A percentile compares a stretch with the other conserved stretches of the same genome.
Evolutionary conservation across 2,329 filamentous ascomycete genomes (phyloP).

Genomic region (Colletotrichum higginsianum): DNA sequence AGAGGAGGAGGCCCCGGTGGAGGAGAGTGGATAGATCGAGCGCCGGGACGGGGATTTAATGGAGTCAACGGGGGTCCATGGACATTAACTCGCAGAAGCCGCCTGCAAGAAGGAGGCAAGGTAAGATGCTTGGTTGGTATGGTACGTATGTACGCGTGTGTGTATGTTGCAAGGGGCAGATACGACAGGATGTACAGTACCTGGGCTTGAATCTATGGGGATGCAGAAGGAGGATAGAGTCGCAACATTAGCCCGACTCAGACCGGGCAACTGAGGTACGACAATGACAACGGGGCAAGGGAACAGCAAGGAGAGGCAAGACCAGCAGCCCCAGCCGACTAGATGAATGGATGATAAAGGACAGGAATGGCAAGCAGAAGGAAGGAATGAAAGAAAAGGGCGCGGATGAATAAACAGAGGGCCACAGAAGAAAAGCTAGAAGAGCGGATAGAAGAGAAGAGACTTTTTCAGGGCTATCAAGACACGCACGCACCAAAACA

Average conservation of each 20-base stretch:
- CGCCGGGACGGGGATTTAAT: slow-evolving; percentile 32
- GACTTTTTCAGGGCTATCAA: slow-evolving; percentile 31
- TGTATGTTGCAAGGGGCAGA: slow-evolving; percentile 4
- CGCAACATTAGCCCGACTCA: slow-evolving; percentile 28
- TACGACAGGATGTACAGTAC: slow-evolving; percentile 9
- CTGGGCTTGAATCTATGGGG: slow-evolving; percentile 2
- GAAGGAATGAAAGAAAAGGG: background rate
- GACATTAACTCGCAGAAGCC: slow-evolving; percentile 36
- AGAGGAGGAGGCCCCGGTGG: slow-evolving; percentile 20
- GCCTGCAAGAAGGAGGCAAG: slow-evolving; percentile 35
- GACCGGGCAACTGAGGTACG: slow-evolving; percentile 20
- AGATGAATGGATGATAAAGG: slow-evolving; percentile 5
- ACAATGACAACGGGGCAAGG: slow-evolving; percentile 12
- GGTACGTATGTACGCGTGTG: slow-evolving; percentile 15
- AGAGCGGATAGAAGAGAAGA: slow-evolving; percentile 18
- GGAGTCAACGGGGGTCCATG: slow-evolving; percentile 28
- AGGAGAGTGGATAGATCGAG: slow-evolving; percentile 26
- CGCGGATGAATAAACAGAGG: slow-evolving; percentile 1
- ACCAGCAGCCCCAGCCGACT: background rate
- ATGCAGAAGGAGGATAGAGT: slow-evolving; percentile 13
- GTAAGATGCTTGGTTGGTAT: slow-evolving; percentile 34
- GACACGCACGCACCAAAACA: slow-evolving; percentile 22
- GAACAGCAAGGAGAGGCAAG: slow-evolving; percentile 11
- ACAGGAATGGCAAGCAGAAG: slow-evolving; percentile 9
- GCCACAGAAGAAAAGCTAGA: slow-evolving; percentile 10